Evolutionary conservation across 2,329 filamentous ascomycete genomes (phyloP).

Genomic region (Hypocreales sp.): DNA sequence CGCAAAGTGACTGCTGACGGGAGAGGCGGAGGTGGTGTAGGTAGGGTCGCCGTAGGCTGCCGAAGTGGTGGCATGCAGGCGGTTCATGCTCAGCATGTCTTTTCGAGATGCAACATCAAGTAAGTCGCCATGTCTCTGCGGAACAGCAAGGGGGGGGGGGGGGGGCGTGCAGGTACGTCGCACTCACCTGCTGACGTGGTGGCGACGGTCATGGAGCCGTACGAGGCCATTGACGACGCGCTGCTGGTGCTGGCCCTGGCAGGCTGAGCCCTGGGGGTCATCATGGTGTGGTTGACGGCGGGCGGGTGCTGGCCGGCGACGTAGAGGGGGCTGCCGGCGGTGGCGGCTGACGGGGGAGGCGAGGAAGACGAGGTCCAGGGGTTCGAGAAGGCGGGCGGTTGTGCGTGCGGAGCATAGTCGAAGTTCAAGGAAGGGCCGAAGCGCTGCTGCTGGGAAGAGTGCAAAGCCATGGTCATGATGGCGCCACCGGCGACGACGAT

Average conservation of each 20-base stretch:
- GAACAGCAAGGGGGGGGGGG: too few relatives aligned
- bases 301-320: slow-evolving; percentile 31
- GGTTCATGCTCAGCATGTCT: slow-evolving; percentile 59
- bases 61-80: slow-evolving; percentile 42
- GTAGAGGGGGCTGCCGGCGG: slow-evolving; percentile 47
- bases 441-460: slow-evolving; percentile 63
- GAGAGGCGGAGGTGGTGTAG: slow-evolving; percentile 51
- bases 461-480: slow-evolving; percentile 91
- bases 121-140: too few relatives aligned
- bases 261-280: slow-evolving; percentile 26
- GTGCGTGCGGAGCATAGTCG: slow-evolving; percentile 45
- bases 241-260: slow-evolving; percentile 42
- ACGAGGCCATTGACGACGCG: slow-evolving; percentile 48
- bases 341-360: slow-evolving; percentile 24
- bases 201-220: slow-evolving; percentile 56
- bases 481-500: slow-evolving; percentile 8
- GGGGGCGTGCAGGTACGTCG: too few relatives aligned
- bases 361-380: slow-evolving; percentile 58
- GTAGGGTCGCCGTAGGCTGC: slow-evolving; percentile 57
- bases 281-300: slow-evolving; percentile 39
- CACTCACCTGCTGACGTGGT: slow-evolving; percentile 55
- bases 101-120: too few relatives aligned
- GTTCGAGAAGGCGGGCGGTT: slow-evolving; percentile 69
- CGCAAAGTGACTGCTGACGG: slow-evolving; percentile 49
- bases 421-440: slow-evolving; percentile 63